Conservation (phyloP, 331 rosid genomes). For the Malus hybrid region DNA sequence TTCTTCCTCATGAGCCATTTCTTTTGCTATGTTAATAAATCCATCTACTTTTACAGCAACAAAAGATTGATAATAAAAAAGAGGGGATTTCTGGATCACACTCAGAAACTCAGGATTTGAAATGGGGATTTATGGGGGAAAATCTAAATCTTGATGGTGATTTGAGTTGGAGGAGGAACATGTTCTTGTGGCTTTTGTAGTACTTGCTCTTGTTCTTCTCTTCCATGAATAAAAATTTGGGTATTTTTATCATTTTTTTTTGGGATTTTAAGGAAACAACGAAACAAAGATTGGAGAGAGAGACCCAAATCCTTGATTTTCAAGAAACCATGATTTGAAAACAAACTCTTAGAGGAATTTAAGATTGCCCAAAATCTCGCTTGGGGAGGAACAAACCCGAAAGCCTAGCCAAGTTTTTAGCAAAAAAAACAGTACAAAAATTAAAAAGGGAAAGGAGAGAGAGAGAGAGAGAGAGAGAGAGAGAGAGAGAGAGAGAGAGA, state of each 20-base stretch:
- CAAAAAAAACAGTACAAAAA: slow-evolving; percentile 7
- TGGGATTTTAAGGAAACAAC: slow-evolving; percentile 7
- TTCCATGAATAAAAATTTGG: background rate
- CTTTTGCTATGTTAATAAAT: slow-evolving; percentile 7
- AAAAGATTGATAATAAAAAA: background rate
- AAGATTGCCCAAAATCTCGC: slow-evolving; percentile 27
- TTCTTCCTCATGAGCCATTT: slow-evolving; percentile 46
- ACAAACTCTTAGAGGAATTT: slow-evolving; percentile 10
- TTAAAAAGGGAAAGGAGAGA: background rate
- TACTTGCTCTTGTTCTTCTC: background rate
- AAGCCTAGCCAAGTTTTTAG: slow-evolving; percentile 25
- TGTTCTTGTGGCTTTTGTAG: background rate
- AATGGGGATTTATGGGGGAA: background rate
- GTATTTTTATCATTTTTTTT: background rate
- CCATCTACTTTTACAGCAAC: slow-evolving; percentile 22
- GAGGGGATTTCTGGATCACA: background rate
- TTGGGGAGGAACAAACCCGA: slow-evolving; percentile 33
- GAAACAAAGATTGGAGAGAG: slow-evolving; percentile 23
- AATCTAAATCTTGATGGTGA: background rate
- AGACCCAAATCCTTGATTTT: slow-evolving; percentile 6
- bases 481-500: background rate
- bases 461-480: too few relatives aligned
- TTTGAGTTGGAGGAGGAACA: background rate
- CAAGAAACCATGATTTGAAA: slow-evolving; percentile 19
- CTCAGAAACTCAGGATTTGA: slow-evolving; percentile 6